Evolutionary conservation across 140 eudicot species (phyloP).

Genomic region (Artemisia princeps): DNA sequence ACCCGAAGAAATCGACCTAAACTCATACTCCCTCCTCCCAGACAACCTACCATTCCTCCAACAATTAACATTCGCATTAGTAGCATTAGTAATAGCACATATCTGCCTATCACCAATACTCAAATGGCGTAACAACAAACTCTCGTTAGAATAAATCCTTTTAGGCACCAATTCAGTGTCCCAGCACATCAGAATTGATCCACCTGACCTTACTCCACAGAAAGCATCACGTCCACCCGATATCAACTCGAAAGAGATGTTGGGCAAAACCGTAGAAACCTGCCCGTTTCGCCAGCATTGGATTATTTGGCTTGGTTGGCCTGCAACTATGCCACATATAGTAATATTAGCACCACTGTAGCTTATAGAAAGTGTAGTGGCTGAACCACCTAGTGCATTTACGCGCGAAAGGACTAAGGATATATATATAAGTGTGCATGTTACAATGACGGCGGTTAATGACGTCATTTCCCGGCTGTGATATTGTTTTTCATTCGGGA

Average conservation of each 20-base stretch:
- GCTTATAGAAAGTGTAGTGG: constrained; percentile 58
- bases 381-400: constrained; percentile 57
- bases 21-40: constrained; percentile 3
- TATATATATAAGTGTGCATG: not conserved
- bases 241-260: constrained; percentile 54
- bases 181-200: constrained; percentile 61
- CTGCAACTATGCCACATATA: constrained; percentile 61
- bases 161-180: constrained; percentile 35
- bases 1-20: constrained; percentile 38
- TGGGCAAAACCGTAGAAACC: constrained; percentile 23
- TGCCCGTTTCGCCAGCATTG: constrained; percentile 48
- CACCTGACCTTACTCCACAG: constrained; percentile 73
- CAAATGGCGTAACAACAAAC: constrained; percentile 25
- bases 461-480: constrained; percentile 36
- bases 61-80: constrained; percentile 22
- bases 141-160: constrained; percentile 34
- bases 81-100: constrained; percentile 32
- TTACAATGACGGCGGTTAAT: constrained; percentile 23
- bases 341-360: constrained; percentile 38
- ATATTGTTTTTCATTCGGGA: too few species aligned
- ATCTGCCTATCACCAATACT: constrained; percentile 46
- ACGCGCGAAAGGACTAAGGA: constrained; percentile 20
- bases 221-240: constrained; percentile 67
- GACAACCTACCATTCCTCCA: constrained; percentile 23
- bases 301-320: constrained; percentile 43